Percentiles rank a stretch among this genome's conserved stretches.
These are phyloP conservation scores for Aspergillus pseudonomiae DNA, from an alignment of 2,329 filamentous ascomycete species.

Conservation along the genomic window DNA sequence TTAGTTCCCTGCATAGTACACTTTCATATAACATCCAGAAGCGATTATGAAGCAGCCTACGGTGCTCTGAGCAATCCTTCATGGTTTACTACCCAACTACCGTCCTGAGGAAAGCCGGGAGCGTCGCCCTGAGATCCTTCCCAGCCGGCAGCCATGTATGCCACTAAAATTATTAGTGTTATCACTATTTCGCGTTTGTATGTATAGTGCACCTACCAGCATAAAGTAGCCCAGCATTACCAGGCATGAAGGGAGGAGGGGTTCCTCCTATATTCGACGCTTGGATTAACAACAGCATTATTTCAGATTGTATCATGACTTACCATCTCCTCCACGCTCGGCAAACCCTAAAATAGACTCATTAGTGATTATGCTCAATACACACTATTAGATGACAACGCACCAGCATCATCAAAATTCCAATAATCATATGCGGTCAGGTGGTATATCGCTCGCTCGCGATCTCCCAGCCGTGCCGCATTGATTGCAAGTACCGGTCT, in stretches of 20 bases:
- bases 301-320: not conserved
- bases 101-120: slow-evolving; percentile 17
- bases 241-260: slow-evolving; percentile 21
- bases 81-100: slow-evolving; percentile 15
- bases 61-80: slow-evolving; percentile 16
- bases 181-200: not conserved
- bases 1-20: not conserved
- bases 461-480: slow-evolving; percentile 14
- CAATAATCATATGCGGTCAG: slow-evolving; percentile 18
- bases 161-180: slow-evolving; percentile 3
- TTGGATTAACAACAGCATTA: not conserved
- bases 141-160: slow-evolving; percentile 22
- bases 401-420: slow-evolving; percentile 22
- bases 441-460: slow-evolving; percentile 14
- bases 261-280: slow-evolving; percentile 8
- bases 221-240: slow-evolving; percentile 18
- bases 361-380: not conserved
- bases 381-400: not conserved
- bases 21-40: not conserved
- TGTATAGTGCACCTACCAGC: slow-evolving; percentile 10
- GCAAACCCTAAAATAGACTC: slow-evolving; percentile 13
- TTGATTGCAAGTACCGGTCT: slow-evolving; percentile 19
- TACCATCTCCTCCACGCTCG: slow-evolving; percentile 18
- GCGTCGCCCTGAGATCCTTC: slow-evolving; percentile 13
- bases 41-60: not conserved